Evolutionary conservation across 352 stramenopile genomes (phyloP).

Genomic region (Pythium scleroteichum): DNA sequence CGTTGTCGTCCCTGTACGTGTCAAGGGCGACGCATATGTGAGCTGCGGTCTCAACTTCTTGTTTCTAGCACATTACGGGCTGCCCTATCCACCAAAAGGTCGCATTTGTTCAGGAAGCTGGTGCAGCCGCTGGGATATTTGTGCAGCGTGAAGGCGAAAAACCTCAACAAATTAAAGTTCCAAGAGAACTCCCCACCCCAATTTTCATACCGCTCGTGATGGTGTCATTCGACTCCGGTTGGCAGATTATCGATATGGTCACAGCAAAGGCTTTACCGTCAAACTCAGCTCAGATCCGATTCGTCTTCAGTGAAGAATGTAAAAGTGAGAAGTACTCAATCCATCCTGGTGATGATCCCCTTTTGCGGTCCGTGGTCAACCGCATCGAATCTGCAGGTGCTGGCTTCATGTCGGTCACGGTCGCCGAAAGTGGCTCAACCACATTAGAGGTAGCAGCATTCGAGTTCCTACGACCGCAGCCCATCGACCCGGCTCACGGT

Average conservation of each 20-base stretch:
- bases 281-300: conserved; percentile 45
- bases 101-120: conserved; percentile 51
- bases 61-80: conserved; percentile 15
- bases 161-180: conserved; percentile 51
- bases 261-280: conserved; percentile 22
- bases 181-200: conserved; percentile 40
- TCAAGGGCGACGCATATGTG: background rate
- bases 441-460: conserved; percentile 37
- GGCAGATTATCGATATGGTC: conserved; percentile 45
- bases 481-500: background rate
- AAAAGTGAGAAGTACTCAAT: conserved; percentile 43
- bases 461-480: conserved; percentile 33
- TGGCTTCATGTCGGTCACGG: conserved; percentile 55
- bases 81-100: conserved; percentile 75
- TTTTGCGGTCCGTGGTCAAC: conserved; percentile 38
- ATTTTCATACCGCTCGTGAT: conserved; percentile 64
- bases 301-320: conserved; percentile 58
- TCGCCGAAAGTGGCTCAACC: conserved; percentile 41
- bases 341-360: conserved; percentile 43
- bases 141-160: conserved; percentile 58
- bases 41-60: background rate
- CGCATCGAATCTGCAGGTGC: conserved; percentile 43
- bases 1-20: conserved; percentile 54
- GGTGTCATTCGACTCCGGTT: conserved; percentile 63
- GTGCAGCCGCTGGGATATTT: conserved; percentile 62